Conservation (phyloP, 2,329 filamentous ascomycete species). For the Penicillium vulpinum region DNA sequence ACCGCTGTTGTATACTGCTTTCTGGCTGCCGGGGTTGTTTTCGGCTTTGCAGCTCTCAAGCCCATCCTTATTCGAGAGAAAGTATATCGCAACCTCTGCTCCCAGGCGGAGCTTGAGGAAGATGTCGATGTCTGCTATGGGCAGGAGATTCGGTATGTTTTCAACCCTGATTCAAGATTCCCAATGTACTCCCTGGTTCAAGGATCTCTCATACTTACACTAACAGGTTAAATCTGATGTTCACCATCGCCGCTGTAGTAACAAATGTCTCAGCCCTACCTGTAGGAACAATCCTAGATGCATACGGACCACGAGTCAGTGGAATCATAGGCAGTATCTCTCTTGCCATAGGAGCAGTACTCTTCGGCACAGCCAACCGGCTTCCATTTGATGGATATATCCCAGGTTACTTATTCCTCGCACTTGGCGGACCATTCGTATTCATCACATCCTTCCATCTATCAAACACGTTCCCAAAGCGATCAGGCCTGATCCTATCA, state of each 20-base stretch:
- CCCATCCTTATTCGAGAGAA: conserved; percentile 73
- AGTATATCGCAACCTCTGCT: conserved; percentile 68
- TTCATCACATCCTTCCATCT: conserved; percentile 84
- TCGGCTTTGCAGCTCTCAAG: conserved; percentile 82
- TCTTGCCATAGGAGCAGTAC: conserved; percentile 66
- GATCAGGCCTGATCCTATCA: conserved; percentile 77
- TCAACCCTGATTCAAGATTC: background rate
- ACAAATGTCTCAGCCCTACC: conserved; percentile 85
- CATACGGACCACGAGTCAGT: conserved; percentile 74
- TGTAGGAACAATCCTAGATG: conserved; percentile 80
- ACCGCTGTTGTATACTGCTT: conserved; percentile 71
- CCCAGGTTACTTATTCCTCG: conserved; percentile 72
- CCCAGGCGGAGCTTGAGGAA: conserved; percentile 49
- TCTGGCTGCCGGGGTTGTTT: conserved; percentile 75
- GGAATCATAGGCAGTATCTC: conserved; percentile 70
- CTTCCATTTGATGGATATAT: conserved; percentile 74
- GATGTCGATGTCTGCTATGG: conserved; percentile 55
- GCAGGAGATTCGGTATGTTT: conserved; percentile 53
- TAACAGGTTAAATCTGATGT: conserved; percentile 77
- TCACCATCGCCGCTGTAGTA: conserved; percentile 81
- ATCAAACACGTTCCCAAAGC: conserved; percentile 76
- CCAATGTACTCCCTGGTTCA: no score
- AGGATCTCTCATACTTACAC: conserved; percentile 4
- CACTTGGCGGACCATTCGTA: conserved; percentile 75
- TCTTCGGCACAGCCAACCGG: conserved; percentile 67